These are phyloP conservation scores for Suhomyces wounanorum DNA, from an alignment of 1,139 yeast species.

Conservation along the genomic window DNA sequence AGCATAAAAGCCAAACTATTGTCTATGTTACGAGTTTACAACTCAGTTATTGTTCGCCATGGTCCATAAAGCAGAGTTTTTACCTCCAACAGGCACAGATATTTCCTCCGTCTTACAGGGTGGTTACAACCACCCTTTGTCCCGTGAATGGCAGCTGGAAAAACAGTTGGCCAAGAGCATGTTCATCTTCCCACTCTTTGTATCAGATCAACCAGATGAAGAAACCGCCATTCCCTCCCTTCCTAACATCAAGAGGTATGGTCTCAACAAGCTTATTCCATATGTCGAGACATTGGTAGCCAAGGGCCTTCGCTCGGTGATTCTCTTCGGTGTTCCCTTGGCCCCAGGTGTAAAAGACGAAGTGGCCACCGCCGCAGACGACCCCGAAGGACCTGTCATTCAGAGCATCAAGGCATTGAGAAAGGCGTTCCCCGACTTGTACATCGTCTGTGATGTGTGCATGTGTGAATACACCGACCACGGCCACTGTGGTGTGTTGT, in stretches of 20 bases:
- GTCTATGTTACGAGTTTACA: not conserved
- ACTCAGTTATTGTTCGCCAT: slow-evolving; percentile 19
- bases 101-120: slow-evolving; percentile 87
- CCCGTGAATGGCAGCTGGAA: slow-evolving; percentile 90
- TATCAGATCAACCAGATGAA: slow-evolving; percentile 81
- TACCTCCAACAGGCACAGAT: slow-evolving; percentile 57
- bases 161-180: slow-evolving; percentile 80
- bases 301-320: slow-evolving; percentile 84
- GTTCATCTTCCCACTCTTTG: slow-evolving; percentile 91
- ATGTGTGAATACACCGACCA: slow-evolving; percentile 95
- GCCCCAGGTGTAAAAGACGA: slow-evolving; percentile 74
- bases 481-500: slow-evolving; percentile 93
- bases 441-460: slow-evolving; percentile 92
- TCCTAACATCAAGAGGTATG: slow-evolving; percentile 88
- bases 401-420: slow-evolving; percentile 67
- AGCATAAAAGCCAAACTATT: not conserved
- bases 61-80: slow-evolving; percentile 69
- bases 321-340: slow-evolving; percentile 89
- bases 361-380: slow-evolving; percentile 90
- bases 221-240: slow-evolving; percentile 71
- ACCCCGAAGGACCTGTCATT: slow-evolving; percentile 95
- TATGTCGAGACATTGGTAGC: slow-evolving; percentile 68
- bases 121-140: slow-evolving; percentile 87
- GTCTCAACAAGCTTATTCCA: slow-evolving; percentile 75
- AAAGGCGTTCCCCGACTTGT: slow-evolving; percentile 73